Evolutionary conservation across 352 stramenopile species (phyloP).

Genomic region (Pilasporangium apinafurcum): DNA sequence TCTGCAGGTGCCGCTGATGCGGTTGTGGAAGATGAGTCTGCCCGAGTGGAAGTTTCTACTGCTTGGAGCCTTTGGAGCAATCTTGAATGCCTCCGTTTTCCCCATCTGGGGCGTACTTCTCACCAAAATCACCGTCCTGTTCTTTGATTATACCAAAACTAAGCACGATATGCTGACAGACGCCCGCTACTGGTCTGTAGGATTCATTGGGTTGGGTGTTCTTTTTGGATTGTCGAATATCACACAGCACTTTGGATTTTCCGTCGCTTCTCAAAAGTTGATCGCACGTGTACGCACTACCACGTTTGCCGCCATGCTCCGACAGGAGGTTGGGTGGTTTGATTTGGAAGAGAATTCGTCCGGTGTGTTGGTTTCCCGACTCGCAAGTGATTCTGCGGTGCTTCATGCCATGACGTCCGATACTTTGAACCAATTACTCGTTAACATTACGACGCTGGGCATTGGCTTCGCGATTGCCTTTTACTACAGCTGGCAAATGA

Average conservation of each 20-base stretch:
- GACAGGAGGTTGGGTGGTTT: conserved; percentile 75
- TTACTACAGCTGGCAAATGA: conserved; percentile 61
- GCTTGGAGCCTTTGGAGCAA: conserved; percentile 22
- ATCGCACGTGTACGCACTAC: conserved; percentile 30
- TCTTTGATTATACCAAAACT: conserved; percentile 32
- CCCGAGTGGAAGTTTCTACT: conserved; percentile 41
- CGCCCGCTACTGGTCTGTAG: conserved; percentile 22
- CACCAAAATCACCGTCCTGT: conserved; percentile 45
- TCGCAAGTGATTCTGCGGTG: conserved; percentile 66
- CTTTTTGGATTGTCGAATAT: conserved; percentile 31
- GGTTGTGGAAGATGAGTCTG: conserved; percentile 41
- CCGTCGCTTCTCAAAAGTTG: conserved; percentile 35
- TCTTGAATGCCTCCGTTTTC: conserved; percentile 40
- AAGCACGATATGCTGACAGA: conserved; percentile 29
- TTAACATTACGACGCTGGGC: conserved; percentile 47
- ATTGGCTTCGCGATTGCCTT: conserved; percentile 38
- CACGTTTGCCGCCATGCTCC: conserved; percentile 53
- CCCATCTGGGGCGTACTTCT: conserved; percentile 41
- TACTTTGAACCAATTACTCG: conserved; percentile 43
- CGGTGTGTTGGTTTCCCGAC: conserved; percentile 48
- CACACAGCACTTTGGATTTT: conserved; percentile 49
- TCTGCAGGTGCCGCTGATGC: conserved; percentile 1
- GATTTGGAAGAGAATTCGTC: conserved; percentile 56
- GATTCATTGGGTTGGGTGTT: conserved; percentile 30
- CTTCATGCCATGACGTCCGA: conserved; percentile 76